These are phyloP conservation scores for maize (Zea mays) DNA, from an alignment of 176 grass and related monocot species.

Conservation along the genomic window DNA sequence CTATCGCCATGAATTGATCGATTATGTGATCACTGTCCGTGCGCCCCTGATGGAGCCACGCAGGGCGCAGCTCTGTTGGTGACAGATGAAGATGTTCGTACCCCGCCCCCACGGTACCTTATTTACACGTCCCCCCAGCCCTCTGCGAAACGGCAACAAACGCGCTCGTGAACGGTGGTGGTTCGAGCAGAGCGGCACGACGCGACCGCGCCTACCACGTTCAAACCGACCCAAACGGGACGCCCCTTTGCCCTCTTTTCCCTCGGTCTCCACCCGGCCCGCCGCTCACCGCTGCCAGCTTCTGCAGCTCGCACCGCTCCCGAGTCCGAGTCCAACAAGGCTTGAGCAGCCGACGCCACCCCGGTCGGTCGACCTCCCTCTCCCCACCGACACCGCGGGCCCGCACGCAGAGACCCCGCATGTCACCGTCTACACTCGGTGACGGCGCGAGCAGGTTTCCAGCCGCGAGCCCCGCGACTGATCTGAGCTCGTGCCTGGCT, in stretches of 20 bases:
- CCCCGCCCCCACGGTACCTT: no score
- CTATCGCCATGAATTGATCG: no score
- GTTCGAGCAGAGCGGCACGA: background rate
- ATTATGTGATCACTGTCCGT: no score
- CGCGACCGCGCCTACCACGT: constrained; percentile 21
- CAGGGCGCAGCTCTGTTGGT: no score
- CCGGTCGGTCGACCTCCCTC: background rate
- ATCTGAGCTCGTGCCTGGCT: background rate
- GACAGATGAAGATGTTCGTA: no score
- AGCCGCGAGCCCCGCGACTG: background rate
- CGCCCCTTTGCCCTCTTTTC: background rate
- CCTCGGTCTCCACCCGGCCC: background rate
- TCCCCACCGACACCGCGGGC: background rate
- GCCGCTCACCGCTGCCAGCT: background rate
- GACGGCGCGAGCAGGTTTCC: background rate
- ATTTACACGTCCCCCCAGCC: no score
- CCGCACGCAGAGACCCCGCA: background rate
- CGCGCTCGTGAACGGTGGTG: no score
- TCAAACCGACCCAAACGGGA: constrained; percentile 17
- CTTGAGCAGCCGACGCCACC: background rate
- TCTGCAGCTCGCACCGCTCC: background rate
- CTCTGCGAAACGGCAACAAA: no score
- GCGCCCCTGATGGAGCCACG: no score
- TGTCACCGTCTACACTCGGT: background rate
- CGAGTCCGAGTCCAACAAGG: background rate